phyloP scores from a whole-genome alignment of 2,329 filamentous ascomycete genomes.

The Curvularia eragrostidis region DNA sequence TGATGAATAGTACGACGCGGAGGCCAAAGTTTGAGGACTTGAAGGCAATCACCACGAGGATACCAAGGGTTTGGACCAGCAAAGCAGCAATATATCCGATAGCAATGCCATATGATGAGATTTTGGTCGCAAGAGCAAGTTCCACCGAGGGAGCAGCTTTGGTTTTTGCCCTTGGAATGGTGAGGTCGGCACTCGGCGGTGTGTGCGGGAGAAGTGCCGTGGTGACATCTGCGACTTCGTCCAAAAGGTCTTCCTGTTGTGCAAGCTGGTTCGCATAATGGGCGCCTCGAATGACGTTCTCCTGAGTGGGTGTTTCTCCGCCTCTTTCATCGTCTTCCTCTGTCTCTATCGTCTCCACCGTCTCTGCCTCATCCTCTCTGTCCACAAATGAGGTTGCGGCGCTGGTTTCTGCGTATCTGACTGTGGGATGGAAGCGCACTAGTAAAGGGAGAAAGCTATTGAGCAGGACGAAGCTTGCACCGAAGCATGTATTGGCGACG shows the following conservation, averaged over 20 bases:
- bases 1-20: constrained; percentile 82
- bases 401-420: constrained; percentile 48
- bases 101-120: constrained; percentile 90
- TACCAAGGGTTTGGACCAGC: constrained; percentile 80
- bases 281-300: constrained; percentile 32
- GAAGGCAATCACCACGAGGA: constrained; percentile 68
- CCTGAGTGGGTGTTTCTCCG: constrained; percentile 23
- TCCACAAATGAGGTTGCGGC: constrained; percentile 29
- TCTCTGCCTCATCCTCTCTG: constrained; percentile 36
- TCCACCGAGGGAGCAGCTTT: constrained; percentile 63
- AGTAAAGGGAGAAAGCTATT: constrained; percentile 94
- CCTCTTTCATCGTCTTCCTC: constrained; percentile 22
- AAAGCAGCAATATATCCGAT: constrained; percentile 91
- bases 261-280: constrained; percentile 39
- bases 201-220: constrained; percentile 47
- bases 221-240: constrained; percentile 44
- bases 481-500: constrained; percentile 91
- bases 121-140: constrained; percentile 82
- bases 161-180: constrained; percentile 41
- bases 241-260: constrained; percentile 33
- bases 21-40: constrained; percentile 83
- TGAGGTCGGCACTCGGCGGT: constrained; percentile 33
- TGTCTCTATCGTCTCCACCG: constrained; percentile 1
- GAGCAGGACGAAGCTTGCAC: constrained; percentile 90
- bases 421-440: constrained; percentile 80